Conservation (phyloP, 2,329 filamentous ascomycete species). For the Exserohilum turcica region DNA sequence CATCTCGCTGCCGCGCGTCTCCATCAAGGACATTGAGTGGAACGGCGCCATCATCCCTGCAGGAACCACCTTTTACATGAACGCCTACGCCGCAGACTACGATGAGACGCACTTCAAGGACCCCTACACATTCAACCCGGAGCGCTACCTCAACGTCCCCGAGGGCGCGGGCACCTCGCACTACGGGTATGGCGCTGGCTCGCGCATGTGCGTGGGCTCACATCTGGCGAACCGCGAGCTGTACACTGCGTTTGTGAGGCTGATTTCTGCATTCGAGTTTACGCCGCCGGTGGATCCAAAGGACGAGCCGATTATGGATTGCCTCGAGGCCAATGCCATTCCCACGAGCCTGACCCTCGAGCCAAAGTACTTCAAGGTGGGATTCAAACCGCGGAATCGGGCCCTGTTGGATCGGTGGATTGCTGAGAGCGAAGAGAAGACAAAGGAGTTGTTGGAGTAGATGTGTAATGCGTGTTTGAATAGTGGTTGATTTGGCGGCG, state of each 20-base stretch:
- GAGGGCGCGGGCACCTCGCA: slow-evolving; percentile 56
- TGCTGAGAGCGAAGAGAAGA: slow-evolving; percentile 53
- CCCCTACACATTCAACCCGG: slow-evolving; percentile 68
- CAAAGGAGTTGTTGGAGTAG: slow-evolving; percentile 42
- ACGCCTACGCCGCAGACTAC: slow-evolving; percentile 76
- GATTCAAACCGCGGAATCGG: slow-evolving; percentile 52
- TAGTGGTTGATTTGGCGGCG: too few species aligned
- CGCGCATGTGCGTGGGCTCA: slow-evolving; percentile 54
- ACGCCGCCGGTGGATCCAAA: slow-evolving; percentile 47
- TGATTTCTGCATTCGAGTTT: slow-evolving; percentile 56
- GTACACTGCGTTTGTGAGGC: slow-evolving; percentile 55
- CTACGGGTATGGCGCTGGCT: slow-evolving; percentile 56
- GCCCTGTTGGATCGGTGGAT: slow-evolving; percentile 54
- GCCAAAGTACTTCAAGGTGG: slow-evolving; percentile 58
- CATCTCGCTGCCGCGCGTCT: slow-evolving; percentile 74
- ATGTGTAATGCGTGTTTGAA: not conserved
- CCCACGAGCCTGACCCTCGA: slow-evolving; percentile 57
- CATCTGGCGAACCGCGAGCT: slow-evolving; percentile 51
- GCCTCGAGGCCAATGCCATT: slow-evolving; percentile 52
- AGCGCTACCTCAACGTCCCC: slow-evolving; percentile 65
- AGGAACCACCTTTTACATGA: slow-evolving; percentile 79
- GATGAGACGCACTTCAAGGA: slow-evolving; percentile 70
- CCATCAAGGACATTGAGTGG: slow-evolving; percentile 73
- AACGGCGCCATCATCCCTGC: slow-evolving; percentile 70
- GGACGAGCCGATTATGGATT: slow-evolving; percentile 53